Evolutionary conservation across 2,329 filamentous ascomycete species (phyloP).

Genomic region (Xylariaceae sp.): DNA sequence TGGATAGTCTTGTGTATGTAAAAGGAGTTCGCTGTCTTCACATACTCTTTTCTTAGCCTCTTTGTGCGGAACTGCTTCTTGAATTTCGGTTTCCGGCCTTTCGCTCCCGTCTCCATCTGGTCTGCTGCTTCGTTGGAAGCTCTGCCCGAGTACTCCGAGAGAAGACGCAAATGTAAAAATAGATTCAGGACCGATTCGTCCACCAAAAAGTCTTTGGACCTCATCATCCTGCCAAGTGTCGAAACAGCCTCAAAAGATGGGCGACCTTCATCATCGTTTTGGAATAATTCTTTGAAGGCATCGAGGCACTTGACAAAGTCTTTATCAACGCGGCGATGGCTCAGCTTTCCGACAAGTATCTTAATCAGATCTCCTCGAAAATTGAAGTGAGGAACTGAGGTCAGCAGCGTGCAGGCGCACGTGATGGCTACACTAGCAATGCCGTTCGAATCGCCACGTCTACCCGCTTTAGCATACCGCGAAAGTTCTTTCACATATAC

Average conservation of each 20-base stretch:
- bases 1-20: not conserved
- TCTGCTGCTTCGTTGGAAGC: constrained; percentile 77
- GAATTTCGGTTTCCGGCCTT: constrained; percentile 61
- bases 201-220: constrained; percentile 73
- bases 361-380: constrained; percentile 84
- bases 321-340: constrained; percentile 64
- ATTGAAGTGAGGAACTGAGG: constrained; percentile 92
- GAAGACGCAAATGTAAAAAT: constrained; percentile 82
- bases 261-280: constrained; percentile 83
- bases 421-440: constrained; percentile 74
- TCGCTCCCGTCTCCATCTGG: constrained; percentile 29
- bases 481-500: constrained; percentile 74
- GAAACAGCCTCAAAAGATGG: constrained; percentile 83
- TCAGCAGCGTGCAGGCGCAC: constrained; percentile 78
- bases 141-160: constrained; percentile 83
- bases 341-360: constrained; percentile 81
- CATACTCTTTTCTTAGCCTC: constrained; percentile 64
- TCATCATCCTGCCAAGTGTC: constrained; percentile 92
- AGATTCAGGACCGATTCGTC: constrained; percentile 85
- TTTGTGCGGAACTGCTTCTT: constrained; percentile 89
- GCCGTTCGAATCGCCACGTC: constrained; percentile 39
- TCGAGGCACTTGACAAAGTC: constrained; percentile 75
- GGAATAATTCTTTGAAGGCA: constrained; percentile 77
- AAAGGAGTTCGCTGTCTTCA: not conserved
- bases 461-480: constrained; percentile 56